Evolutionary conservation across 1,139 yeast species (phyloP), one percentile per base, ranked within the genome.

Genomic region (Zygotorulaspora mrakii): DNA sequence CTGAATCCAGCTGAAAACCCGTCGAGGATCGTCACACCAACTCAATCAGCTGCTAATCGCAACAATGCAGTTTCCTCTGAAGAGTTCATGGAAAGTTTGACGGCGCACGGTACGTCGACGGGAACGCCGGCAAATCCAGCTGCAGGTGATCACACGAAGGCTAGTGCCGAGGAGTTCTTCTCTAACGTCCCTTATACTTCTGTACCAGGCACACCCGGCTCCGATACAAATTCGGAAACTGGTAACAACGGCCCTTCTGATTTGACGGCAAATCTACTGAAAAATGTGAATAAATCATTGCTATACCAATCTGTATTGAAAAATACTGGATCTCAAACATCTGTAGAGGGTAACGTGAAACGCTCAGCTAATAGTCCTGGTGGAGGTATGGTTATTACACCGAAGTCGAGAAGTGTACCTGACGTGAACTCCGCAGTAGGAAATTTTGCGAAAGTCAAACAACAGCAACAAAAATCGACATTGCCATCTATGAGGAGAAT

Each of bases 401-500:
- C 64, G 3, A 52, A 52, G 28, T 59, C 65, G 3, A 52, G 62
- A 34, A 47, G 49, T n/a, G 48, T 57, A 22, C 62, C 61, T 2
- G 59, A 55, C 26, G 43, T 49, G 29, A 43, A 43, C 21, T 37
- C 54, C 13, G 61, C 61, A 4, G 61, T 57, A 6, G 55, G 56
- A 5, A 48, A 57, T 40, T 46, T 57, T 24, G 55, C 55, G 4
- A 59, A 55, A 39, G 51, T 52, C 8, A 56, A 54, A 45, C 50
- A 53, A 36, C 53, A 47, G 26, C 55, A 50, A 29, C 53, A 49
- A 33, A 46, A 53, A 17, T 40, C 43, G 23, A 36, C 51, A 4
- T 41, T 52, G 10, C 63, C 63, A 7, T 55, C 64, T 2, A 56
- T 60, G 57, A 59, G 47, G 39, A 52, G 62, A 37, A 45, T 56